Evolutionary conservation across 2,329 filamentous ascomycete species (phyloP).

Genomic region (Fusarium luffae): DNA sequence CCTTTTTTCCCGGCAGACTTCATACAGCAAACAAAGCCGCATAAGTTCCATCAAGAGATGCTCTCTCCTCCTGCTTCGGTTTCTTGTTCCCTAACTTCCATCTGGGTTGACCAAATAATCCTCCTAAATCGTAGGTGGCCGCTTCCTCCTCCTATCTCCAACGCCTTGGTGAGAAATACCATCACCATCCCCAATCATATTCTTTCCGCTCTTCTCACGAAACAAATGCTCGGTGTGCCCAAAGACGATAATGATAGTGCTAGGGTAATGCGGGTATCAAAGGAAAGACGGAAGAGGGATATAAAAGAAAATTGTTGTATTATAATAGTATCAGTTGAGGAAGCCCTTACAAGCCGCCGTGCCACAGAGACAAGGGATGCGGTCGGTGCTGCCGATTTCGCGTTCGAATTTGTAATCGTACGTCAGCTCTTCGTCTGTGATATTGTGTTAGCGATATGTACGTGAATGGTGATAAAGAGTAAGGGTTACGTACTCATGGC

Average conservation of each 20-base stretch:
- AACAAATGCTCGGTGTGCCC: constrained; percentile 11
- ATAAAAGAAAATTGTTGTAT: constrained; percentile 25
- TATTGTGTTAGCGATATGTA: constrained; percentile 25
- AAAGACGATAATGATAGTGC: constrained; percentile 7
- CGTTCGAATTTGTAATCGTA: constrained; percentile 99
- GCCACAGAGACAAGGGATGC: constrained; percentile 96
- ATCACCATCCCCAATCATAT: constrained; percentile 32
- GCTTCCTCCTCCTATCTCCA: constrained; percentile 16
- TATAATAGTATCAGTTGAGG: constrained; percentile 76
- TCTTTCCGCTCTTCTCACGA: constrained; percentile 21
- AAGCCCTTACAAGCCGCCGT: constrained; percentile 98
- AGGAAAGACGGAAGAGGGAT: background rate
- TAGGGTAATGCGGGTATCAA: constrained; percentile 11
- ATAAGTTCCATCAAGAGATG: constrained; percentile 3
- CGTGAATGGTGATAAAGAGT: background rate
- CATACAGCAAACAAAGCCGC: constrained; percentile 4
- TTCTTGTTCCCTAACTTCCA: constrained; percentile 1
- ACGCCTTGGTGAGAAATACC: constrained; percentile 37
- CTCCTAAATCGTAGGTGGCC: constrained; percentile 10
- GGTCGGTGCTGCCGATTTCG: constrained; percentile 92
- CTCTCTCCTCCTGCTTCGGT: background rate
- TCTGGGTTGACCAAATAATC: constrained; percentile 20
- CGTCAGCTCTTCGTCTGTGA: constrained; percentile 93
- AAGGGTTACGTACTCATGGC: constrained; percentile 78
- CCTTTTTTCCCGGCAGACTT: constrained; percentile 12